Conservation (phyloP, 139 green algal species). For the Chlamydomonas sp. region DNA sequence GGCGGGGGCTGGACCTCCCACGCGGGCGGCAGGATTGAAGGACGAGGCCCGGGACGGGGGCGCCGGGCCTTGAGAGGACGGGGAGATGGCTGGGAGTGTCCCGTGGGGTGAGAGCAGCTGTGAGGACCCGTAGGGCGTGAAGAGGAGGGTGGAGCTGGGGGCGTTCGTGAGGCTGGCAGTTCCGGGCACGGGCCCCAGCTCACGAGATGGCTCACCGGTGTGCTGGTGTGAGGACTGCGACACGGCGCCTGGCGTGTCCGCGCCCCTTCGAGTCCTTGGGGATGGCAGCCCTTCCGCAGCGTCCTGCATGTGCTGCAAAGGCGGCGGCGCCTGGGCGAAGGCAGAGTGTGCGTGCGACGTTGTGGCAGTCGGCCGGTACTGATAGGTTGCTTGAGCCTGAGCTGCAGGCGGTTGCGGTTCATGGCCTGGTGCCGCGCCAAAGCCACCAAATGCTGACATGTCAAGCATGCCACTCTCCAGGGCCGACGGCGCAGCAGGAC, state of each 20-base stretch:
- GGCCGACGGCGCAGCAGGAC: neutral
- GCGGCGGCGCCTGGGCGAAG: slow-evolving; percentile 9
- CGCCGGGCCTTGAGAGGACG: too few relatives aligned
- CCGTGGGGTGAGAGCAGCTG: too few relatives aligned
- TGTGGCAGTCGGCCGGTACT: neutral
- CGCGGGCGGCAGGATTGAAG: neutral
- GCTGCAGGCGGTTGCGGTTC: neutral
- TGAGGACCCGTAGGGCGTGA: neutral
- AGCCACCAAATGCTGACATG: slow-evolving; percentile 49
- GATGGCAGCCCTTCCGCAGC: neutral
- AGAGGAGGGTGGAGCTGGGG: slow-evolving; percentile 4
- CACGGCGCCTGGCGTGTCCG: too few relatives aligned
- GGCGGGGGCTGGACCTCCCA: neutral
- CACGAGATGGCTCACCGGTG: too few relatives aligned
- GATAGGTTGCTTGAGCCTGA: neutral
- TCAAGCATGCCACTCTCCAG: slow-evolving; percentile 61
- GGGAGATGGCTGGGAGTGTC: too few relatives aligned
- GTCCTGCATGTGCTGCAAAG: neutral
- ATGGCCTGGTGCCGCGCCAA: neutral
- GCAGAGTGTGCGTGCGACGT: neutral
- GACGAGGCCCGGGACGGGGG: neutral
- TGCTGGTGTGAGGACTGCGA: too few relatives aligned
- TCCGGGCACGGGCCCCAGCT: too few relatives aligned
- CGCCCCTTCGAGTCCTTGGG: too few relatives aligned
- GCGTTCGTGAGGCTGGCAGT: too few relatives aligned